phyloP scores from a whole-genome alignment of 768 basidiomycete species.

The Jaapia argillacea region DNA sequence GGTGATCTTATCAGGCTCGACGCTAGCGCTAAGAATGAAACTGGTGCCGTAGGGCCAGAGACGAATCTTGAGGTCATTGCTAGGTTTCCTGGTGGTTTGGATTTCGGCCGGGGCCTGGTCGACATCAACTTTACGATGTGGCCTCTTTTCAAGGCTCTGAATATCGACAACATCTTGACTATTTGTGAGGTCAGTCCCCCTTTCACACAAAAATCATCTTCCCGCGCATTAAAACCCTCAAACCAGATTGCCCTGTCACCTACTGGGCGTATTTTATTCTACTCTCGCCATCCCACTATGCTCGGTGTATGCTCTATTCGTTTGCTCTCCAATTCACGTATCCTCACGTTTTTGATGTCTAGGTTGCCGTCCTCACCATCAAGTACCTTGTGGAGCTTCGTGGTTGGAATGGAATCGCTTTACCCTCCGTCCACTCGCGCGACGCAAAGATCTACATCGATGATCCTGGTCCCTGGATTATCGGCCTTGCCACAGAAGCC shows the following conservation, averaged over 20 bases:
- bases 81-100: conserved; percentile 87
- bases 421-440: conserved; percentile 75
- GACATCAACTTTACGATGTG: conserved; percentile 97
- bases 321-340: not conserved
- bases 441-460: conserved; percentile 92
- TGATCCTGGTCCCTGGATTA: conserved; percentile 95
- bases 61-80: conserved; percentile 73
- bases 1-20: conserved; percentile 83
- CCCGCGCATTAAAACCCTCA: too few relatives aligned
- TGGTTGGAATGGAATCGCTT: conserved; percentile 86
- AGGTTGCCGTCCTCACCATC: conserved; percentile 85
- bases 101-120: conserved; percentile 84
- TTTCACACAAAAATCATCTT: too few relatives aligned
- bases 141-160: conserved; percentile 89
- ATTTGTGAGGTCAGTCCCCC: conserved; percentile 64
- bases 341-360: conserved; percentile 4
- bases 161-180: conserved; percentile 88
- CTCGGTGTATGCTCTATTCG: conserved; percentile 49
- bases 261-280: conserved; percentile 79
- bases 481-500: conserved; percentile 81
- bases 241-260: conserved; percentile 74
- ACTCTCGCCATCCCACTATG: conserved; percentile 85
- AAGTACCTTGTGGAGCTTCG: conserved; percentile 88
- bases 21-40: conserved; percentile 52
- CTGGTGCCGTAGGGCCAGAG: conserved; percentile 30